Conservation (phyloP, 2,329 filamentous ascomycete genomes). For the Fusarium robinianum region DNA sequence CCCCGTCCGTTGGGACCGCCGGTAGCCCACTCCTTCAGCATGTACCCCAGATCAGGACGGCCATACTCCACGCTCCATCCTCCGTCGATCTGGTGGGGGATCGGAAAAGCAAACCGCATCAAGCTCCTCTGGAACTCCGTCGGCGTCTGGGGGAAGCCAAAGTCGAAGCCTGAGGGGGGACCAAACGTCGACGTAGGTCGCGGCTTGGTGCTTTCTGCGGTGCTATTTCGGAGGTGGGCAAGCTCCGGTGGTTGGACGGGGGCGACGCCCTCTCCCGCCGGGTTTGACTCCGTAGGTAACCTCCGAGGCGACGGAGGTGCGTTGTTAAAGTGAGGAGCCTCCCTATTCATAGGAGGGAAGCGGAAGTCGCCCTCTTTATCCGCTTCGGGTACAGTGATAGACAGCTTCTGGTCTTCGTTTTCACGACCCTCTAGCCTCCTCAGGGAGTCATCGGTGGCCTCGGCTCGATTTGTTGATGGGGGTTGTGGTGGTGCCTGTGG, state of each 20-base stretch:
- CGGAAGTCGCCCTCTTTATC: constrained; percentile 58
- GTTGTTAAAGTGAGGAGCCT: constrained; percentile 63
- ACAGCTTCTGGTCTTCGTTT: constrained; percentile 48
- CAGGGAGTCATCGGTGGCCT: constrained; percentile 50
- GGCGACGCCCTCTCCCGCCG: constrained; percentile 29
- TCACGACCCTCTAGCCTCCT: constrained; percentile 54
- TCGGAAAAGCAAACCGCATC: constrained; percentile 86
- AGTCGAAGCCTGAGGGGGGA: constrained; percentile 69
- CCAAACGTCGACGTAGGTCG: constrained; percentile 62
- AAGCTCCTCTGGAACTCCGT: constrained; percentile 87
- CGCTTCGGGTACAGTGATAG: constrained; percentile 32
- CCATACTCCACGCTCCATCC: constrained; percentile 95
- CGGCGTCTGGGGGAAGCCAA: constrained; percentile 81
- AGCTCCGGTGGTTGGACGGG: constrained; percentile 56
- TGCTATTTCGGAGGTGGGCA: constrained; percentile 58
- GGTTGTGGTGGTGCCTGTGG: constrained; percentile 39
- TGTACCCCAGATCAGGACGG: constrained; percentile 82
- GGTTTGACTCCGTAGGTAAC: constrained; percentile 28
- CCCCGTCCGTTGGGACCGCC: constrained; percentile 68
- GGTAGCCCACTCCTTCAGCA: constrained; percentile 80
- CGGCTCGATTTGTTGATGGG: constrained; percentile 37
- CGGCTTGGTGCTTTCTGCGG: constrained; percentile 39
- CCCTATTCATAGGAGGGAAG: constrained; percentile 58
- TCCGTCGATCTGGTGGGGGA: constrained; percentile 68
- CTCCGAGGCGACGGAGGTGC: constrained; percentile 53